phyloP scores from a whole-genome alignment of 1,284 basidiomycete species.

The Malassezia globosa region DNA sequence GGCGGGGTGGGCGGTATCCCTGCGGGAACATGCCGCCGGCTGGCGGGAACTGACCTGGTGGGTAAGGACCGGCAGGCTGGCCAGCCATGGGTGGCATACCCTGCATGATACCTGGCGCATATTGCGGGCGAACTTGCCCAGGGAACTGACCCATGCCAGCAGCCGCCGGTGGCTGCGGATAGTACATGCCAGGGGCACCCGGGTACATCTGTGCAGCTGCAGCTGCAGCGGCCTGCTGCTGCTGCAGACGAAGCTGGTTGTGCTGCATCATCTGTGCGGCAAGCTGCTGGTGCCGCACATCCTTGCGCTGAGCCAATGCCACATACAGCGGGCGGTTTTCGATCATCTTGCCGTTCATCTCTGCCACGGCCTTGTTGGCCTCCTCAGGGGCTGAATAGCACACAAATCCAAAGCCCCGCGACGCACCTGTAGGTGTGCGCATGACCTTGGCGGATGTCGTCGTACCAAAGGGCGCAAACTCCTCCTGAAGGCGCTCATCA shows the following conservation, averaged over 20 bases:
- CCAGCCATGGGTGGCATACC: slow-evolving; percentile 32
- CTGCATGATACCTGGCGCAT: slow-evolving; percentile 47
- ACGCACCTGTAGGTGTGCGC: slow-evolving; percentile 67
- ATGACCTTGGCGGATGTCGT: slow-evolving; percentile 99
- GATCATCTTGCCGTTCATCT: slow-evolving; percentile 99
- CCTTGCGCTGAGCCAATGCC: slow-evolving; percentile 93
- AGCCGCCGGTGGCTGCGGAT: slow-evolving; percentile 31
- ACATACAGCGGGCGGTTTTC: slow-evolving; percentile 97
- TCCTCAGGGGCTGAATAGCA: slow-evolving; percentile 98
- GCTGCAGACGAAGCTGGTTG: slow-evolving; percentile 47
- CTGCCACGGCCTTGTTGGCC: slow-evolving; percentile 96
- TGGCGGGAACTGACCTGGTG: slow-evolving; percentile 38
- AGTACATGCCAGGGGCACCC: slow-evolving; percentile 43
- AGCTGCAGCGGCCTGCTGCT: slow-evolving; percentile 30
- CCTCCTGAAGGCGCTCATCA: slow-evolving; percentile 47
- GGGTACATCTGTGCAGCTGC: slow-evolving; percentile 46
- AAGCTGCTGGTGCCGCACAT: slow-evolving; percentile 93
- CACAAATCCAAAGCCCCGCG: slow-evolving; percentile 97
- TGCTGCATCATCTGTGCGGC: slow-evolving; percentile 64
- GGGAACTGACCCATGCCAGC: slow-evolving; percentile 29
- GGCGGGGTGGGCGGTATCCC: slow-evolving; percentile 40
- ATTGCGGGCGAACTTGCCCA: slow-evolving; percentile 43
- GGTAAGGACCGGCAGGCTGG: slow-evolving; percentile 33
- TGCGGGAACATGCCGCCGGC: slow-evolving; percentile 39
- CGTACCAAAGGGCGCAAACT: slow-evolving; percentile 92